Conservation (phyloP, 257 asterid species). For the Solanum verrucosum region DNA sequence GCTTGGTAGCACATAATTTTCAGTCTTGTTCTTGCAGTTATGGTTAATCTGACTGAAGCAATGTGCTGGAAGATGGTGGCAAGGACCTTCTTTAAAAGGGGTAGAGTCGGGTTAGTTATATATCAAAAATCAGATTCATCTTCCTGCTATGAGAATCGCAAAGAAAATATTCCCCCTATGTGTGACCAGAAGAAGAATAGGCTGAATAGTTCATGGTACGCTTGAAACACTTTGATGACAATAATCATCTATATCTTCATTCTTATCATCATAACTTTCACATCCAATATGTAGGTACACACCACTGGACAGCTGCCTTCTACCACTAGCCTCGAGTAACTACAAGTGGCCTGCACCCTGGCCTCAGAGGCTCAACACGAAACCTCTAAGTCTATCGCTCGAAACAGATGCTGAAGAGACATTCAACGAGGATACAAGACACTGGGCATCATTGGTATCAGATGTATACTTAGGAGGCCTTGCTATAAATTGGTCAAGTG, state of each 20-base stretch:
- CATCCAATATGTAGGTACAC: constrained; percentile 45
- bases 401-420: constrained; percentile 49
- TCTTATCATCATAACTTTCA: background rate
- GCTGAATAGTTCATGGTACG: constrained; percentile 62
- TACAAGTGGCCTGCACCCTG: constrained; percentile 73
- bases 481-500: constrained; percentile 54
- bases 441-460: constrained; percentile 81
- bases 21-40: constrained; percentile 47
- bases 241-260: background rate
- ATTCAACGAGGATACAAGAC: constrained; percentile 57
- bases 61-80: constrained; percentile 80
- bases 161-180: constrained; percentile 54
- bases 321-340: constrained; percentile 21
- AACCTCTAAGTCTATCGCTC: constrained; percentile 47
- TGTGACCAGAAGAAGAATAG: constrained; percentile 44
- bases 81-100: constrained; percentile 25
- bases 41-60: constrained; percentile 69
- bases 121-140: constrained; percentile 74
- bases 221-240: background rate
- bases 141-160: constrained; percentile 63
- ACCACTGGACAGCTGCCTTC: constrained; percentile 72
- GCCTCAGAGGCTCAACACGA: constrained; percentile 72
- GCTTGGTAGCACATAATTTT: background rate
- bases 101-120: constrained; percentile 60
- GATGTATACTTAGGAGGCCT: constrained; percentile 73